Percentiles rank a stretch among this genome's conserved stretches.
Evolutionary conservation across 169 alveolate genomes (phyloP).

Genomic region (Eimeria tenella): DNA sequence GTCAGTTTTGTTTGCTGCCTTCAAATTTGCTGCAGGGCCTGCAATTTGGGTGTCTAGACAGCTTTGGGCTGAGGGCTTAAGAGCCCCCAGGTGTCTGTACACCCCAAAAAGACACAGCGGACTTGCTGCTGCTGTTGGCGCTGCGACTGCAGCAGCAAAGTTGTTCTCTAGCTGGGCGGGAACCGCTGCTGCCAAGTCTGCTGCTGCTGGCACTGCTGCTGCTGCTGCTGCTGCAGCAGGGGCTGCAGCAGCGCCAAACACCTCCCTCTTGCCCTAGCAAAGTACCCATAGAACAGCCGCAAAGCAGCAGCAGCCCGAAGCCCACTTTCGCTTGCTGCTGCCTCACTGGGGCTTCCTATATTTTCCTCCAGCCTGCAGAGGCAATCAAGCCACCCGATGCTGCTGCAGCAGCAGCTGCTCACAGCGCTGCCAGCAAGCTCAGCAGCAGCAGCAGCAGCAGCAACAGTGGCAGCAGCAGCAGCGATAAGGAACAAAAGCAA

Average conservation of each 20-base stretch:
- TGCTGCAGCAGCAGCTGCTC: background rate
- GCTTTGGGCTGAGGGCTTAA: no score
- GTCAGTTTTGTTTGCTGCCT: no score
- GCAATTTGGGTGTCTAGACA: no score
- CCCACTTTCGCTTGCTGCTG: background rate
- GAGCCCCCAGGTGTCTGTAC: no score
- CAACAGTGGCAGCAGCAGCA: background rate
- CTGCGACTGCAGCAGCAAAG: background rate
- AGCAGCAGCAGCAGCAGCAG: background rate
- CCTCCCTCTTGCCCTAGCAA: background rate
- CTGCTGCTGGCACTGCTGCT: constrained; percentile 2
- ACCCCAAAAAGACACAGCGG: no score
- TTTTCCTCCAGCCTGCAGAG: background rate
- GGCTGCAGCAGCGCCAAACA: background rate
- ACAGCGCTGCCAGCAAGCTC: background rate
- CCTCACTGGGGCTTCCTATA: background rate
- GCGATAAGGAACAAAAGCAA: background rate
- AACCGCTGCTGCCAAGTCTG: background rate
- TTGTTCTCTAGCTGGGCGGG: no score
- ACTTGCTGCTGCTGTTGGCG: no score
- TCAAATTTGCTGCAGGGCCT: no score
- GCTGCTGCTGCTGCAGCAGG: background rate
- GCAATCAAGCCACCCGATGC: background rate
- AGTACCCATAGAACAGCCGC: constrained; percentile 27
- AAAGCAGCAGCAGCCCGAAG: constrained; percentile 11